phyloP scores from a whole-genome alignment of 345 rosid genomes.

The Euphorbia pulcherrima region DNA sequence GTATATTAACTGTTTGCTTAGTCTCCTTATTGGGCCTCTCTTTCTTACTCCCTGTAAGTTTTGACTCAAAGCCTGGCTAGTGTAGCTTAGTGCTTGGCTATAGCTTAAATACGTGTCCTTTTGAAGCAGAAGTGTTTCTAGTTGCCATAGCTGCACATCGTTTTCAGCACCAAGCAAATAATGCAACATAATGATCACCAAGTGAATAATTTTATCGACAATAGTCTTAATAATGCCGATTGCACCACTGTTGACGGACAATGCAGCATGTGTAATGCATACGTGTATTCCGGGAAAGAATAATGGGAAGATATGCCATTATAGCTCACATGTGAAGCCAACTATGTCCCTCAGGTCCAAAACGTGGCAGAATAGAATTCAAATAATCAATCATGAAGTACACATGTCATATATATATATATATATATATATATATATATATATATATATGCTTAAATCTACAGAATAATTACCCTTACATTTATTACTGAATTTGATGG shows the following conservation, averaged over 20 bases:
- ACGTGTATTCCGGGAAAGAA: too few relatives aligned
- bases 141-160: slow-evolving; percentile 99
- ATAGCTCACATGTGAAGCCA: too few relatives aligned
- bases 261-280: slow-evolving; percentile 12
- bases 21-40: slow-evolving; percentile 48
- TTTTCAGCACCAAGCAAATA: slow-evolving; percentile 11
- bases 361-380: too few relatives aligned
- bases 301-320: too few relatives aligned
- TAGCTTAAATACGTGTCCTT: slow-evolving; percentile 93
- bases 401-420: too few relatives aligned
- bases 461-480: too few relatives aligned
- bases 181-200: neutral
- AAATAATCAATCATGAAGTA: too few relatives aligned
- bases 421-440: too few relatives aligned
- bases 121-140: slow-evolving; percentile 90
- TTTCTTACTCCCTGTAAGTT: slow-evolving; percentile 82
- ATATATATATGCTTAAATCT: too few relatives aligned
- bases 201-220: slow-evolving; percentile 8
- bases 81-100: slow-evolving; percentile 94
- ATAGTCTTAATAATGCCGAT: slow-evolving; percentile 20
- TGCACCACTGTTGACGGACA: slow-evolving; percentile 17
- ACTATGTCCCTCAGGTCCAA: too few relatives aligned
- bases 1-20: slow-evolving; percentile 49
- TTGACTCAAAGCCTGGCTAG: slow-evolving; percentile 97
- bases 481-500: too few relatives aligned